Percentiles rank a stretch among this genome's conserved stretches.
These are phyloP conservation scores for Cephaloascus albidus DNA, from an alignment of 805 yeast species.

Conservation along the genomic window DNA sequence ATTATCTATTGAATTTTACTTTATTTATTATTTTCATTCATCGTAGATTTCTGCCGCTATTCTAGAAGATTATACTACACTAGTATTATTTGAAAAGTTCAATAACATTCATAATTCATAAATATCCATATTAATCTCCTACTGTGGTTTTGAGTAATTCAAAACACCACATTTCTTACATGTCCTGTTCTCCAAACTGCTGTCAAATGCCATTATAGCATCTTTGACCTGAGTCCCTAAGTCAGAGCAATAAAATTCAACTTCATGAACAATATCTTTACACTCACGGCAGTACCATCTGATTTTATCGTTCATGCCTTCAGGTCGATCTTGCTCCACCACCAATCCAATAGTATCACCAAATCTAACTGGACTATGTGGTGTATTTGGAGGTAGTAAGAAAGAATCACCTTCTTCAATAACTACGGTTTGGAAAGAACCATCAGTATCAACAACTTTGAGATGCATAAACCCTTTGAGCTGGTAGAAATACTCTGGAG, in stretches of 20 bases:
- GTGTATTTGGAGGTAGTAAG: conserved; percentile 72
- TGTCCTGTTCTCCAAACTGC: conserved; percentile 52
- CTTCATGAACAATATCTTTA: conserved; percentile 54
- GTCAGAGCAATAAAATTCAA: conserved; percentile 66
- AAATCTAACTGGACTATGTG: conserved; percentile 86
- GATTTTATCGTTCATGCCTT: conserved; percentile 56
- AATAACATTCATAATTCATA: not conserved
- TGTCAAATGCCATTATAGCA: conserved; percentile 67
- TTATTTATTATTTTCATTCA: too few species aligned
- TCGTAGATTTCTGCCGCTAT: too few species aligned
- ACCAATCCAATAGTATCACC: conserved; percentile 84
- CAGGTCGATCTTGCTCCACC: conserved; percentile 86
- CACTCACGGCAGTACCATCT: conserved; percentile 86
- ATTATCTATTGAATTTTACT: not conserved
- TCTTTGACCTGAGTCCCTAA: conserved; percentile 85
- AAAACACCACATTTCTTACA: conserved; percentile 69
- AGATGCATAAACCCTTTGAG: conserved; percentile 80
- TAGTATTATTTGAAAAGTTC: too few species aligned
- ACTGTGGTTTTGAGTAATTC: conserved; percentile 56
- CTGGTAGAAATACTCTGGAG: conserved; percentile 91
- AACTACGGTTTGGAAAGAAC: conserved; percentile 62
- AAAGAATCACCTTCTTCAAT: conserved; percentile 87
- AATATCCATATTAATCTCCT: not conserved
- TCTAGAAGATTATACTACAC: too few species aligned
- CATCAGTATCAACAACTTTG: conserved; percentile 65